Conservation (phyloP, 2,329 filamentous ascomycete genomes). For the Fusarium redolens region DNA sequence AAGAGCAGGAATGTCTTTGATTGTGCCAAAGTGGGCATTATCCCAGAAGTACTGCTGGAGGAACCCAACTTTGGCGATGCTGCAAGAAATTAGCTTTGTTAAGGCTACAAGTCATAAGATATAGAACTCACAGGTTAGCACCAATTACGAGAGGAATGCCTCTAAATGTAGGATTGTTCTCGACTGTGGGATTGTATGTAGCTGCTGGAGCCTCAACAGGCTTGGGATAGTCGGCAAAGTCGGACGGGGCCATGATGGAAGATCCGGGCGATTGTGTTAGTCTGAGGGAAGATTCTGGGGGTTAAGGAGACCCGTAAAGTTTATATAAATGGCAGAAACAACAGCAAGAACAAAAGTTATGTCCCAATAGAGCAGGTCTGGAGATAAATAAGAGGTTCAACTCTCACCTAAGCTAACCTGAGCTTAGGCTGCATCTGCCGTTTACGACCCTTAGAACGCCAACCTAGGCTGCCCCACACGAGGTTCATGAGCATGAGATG, state of each 20-base stretch:
- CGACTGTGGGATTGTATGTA: constrained; percentile 50
- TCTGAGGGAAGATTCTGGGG: neutral
- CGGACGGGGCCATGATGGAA: constrained; percentile 43
- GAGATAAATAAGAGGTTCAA: constrained; percentile 2
- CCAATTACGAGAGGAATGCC: constrained; percentile 72
- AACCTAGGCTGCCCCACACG: neutral
- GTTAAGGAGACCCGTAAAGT: neutral
- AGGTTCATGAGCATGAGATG: neutral
- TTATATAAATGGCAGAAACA: neutral
- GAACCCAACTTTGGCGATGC: constrained; percentile 68
- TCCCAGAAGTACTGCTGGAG: constrained; percentile 75
- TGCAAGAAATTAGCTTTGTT: constrained; percentile 47
- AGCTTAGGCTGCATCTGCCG: neutral
- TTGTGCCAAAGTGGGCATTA: constrained; percentile 69
- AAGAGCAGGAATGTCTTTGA: constrained; percentile 61
- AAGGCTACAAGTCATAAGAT: neutral
- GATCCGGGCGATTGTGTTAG: neutral
- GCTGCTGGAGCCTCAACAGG: constrained; percentile 51
- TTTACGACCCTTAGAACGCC: neutral
- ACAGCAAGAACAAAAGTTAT: neutral
- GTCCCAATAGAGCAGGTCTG: neutral
- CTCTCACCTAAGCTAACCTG: neutral
- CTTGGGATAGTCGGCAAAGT: constrained; percentile 58
- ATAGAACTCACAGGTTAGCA: constrained; percentile 65
- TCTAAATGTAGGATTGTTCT: constrained; percentile 76